Conservation (phyloP, 2,329 filamentous ascomycete species). For the Paraphoma chrysanthemicola region DNA sequence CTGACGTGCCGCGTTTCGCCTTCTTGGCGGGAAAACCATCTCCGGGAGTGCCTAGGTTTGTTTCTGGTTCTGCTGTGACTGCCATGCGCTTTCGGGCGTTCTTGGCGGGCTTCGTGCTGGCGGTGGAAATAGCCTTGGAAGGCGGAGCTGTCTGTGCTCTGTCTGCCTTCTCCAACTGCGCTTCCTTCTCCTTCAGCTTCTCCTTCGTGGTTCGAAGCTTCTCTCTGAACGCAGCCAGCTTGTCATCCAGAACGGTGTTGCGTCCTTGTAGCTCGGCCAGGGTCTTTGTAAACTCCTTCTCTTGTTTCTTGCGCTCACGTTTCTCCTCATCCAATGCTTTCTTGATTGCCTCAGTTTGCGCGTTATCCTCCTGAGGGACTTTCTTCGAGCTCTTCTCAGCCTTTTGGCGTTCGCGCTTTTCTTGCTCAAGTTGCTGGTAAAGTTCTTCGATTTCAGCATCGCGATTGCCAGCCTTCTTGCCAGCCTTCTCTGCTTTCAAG, state of each 20-base stretch:
- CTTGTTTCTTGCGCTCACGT: slow-evolving; percentile 59
- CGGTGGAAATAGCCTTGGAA: slow-evolving; percentile 34
- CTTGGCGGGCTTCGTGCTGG: slow-evolving; percentile 47
- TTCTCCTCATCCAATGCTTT: slow-evolving; percentile 60
- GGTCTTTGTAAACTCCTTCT: slow-evolving; percentile 62
- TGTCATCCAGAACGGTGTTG: slow-evolving; percentile 71
- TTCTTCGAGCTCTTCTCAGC: slow-evolving; percentile 45
- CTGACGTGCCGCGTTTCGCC: slow-evolving; percentile 57
- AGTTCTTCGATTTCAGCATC: slow-evolving; percentile 38
- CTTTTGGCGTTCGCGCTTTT: slow-evolving; percentile 42
- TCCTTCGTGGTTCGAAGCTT: slow-evolving; percentile 75
- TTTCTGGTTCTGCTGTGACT: slow-evolving; percentile 55
- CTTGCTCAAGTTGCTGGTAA: slow-evolving; percentile 50
- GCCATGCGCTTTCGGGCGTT: slow-evolving; percentile 51
- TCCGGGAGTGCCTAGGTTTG: slow-evolving; percentile 57
- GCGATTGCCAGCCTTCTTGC: slow-evolving; percentile 37
- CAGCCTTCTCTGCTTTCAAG: slow-evolving; percentile 38
- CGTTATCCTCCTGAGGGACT: slow-evolving; percentile 49
- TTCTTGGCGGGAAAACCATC: slow-evolving; percentile 56
- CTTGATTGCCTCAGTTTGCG: slow-evolving; percentile 56
- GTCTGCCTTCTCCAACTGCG: slow-evolving; percentile 54
- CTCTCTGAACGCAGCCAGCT: slow-evolving; percentile 71
- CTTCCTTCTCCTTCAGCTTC: slow-evolving; percentile 72
- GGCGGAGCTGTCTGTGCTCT: slow-evolving; percentile 50
- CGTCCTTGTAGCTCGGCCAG: slow-evolving; percentile 67